phyloP scores from a whole-genome alignment of 495 filamentous ascomycete species.

The Cudoniella acicularis region DNA sequence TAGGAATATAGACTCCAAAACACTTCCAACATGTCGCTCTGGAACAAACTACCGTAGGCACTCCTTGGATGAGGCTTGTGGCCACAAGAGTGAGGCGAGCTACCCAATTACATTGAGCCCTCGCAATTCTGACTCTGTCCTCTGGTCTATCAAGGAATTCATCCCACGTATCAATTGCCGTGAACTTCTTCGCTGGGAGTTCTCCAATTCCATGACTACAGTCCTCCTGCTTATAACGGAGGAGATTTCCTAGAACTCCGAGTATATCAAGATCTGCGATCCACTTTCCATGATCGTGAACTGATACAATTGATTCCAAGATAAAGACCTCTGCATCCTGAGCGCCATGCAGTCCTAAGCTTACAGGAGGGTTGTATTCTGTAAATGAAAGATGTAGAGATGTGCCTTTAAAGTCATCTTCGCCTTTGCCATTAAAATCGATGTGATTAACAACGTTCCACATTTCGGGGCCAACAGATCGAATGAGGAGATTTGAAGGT shows the following conservation, averaged over 20 bases:
- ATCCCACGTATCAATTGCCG: too few species aligned
- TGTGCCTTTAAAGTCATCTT: slow-evolving; percentile 28
- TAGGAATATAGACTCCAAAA: too few species aligned
- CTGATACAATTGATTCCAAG: slow-evolving; percentile 30
- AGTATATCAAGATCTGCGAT: slow-evolving; percentile 36
- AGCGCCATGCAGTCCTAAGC: slow-evolving; percentile 15
- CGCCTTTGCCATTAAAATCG: slow-evolving; percentile 24
- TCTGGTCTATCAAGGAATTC: too few species aligned
- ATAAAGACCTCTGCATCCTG: slow-evolving; percentile 28
- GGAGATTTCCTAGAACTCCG: not conserved
- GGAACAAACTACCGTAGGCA: too few species aligned
- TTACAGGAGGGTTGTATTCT: slow-evolving; percentile 23
- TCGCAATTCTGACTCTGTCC: too few species aligned
- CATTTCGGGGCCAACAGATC: not conserved
- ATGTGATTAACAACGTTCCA: slow-evolving; percentile 26
- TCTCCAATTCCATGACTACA: too few species aligned
- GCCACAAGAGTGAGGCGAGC: too few species aligned
- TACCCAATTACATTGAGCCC: too few species aligned
- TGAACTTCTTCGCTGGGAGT: too few species aligned
- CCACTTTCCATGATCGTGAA: slow-evolving; percentile 33
- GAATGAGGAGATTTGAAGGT: slow-evolving; percentile 18
- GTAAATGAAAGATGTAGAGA: slow-evolving; percentile 41
- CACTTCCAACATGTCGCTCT: too few species aligned
- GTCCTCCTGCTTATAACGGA: too few species aligned
- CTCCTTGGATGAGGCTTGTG: too few species aligned